Evolutionary conservation across 176 grass and related monocot genomes (phyloP).

Genomic region (Otatea glauca): DNA sequence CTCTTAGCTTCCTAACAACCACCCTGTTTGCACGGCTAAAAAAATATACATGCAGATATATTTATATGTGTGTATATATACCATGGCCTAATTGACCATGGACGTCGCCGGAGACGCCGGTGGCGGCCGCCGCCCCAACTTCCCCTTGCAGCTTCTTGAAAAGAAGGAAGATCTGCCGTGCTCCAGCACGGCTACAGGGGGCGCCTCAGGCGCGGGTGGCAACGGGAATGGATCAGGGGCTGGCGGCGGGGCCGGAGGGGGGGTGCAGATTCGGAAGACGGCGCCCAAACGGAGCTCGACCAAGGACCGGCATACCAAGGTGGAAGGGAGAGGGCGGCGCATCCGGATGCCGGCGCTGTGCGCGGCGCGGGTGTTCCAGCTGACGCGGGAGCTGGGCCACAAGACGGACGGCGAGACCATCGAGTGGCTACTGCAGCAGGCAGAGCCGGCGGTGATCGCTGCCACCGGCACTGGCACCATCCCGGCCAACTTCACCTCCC

Average conservation of each 20-base stretch:
- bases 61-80: conserved; percentile 41
- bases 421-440: conserved; percentile 98
- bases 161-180: conserved; percentile 88
- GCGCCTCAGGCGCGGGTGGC: conserved; percentile 44
- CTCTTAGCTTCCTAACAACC: conserved; percentile 49
- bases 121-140: conserved; percentile 75
- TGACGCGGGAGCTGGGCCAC: conserved; percentile 92
- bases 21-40: conserved; percentile 43
- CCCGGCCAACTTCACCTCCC: conserved; percentile 94
- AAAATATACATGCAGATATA: conserved; percentile 34
- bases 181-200: conserved; percentile 62
- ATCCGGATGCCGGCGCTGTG: conserved; percentile 98
- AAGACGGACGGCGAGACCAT: conserved; percentile 99
- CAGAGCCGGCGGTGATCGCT: conserved; percentile 92
- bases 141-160: conserved; percentile 84
- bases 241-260: conserved; percentile 16
- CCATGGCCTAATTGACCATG: conserved; percentile 61
- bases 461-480: conserved; percentile 96
- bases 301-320: conserved; percentile 97
- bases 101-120: conserved; percentile 62
- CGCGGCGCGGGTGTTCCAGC: conserved; percentile 93
- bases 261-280: conserved; percentile 61
- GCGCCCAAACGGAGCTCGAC: conserved; percentile 75
- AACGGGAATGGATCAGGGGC: conserved; percentile 48
- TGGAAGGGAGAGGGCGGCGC: conserved; percentile 80